A percentile compares a stretch with the other conserved stretches of the same genome.
These are phyloP conservation scores for Fusarium scirpi DNA, from an alignment of 2,329 filamentous ascomycete genomes.

Conservation along the genomic window DNA sequence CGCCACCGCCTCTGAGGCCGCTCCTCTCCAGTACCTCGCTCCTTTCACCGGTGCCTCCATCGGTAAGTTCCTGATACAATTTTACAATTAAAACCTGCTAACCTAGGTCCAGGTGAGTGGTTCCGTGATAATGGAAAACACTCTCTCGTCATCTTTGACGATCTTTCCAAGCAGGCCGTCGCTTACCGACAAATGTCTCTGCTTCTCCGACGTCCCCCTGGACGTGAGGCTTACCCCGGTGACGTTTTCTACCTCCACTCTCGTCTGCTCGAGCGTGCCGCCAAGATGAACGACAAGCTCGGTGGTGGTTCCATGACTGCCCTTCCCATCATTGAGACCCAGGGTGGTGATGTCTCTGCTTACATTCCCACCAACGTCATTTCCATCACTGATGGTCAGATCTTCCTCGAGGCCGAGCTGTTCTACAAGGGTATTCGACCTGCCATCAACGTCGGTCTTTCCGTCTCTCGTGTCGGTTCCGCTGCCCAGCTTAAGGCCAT, in stretches of 20 bases:
- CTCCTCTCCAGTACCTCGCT: constrained; percentile 92
- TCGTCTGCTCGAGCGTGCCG: constrained; percentile 97
- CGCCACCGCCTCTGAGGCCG: constrained; percentile 96
- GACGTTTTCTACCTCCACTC: constrained; percentile 99
- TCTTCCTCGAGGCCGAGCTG: constrained; percentile 98
- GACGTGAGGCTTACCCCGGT: constrained; percentile 99
- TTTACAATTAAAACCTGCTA: background rate
- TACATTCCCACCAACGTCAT: constrained; percentile 99
- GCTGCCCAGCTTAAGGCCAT: constrained; percentile 99
- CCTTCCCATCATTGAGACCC: constrained; percentile 97
- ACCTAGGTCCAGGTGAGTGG: constrained; percentile 66
- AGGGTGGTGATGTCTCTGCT: constrained; percentile 99
- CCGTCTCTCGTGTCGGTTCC: constrained; percentile 99
- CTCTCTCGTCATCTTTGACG: constrained; percentile 90
- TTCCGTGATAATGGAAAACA: constrained; percentile 91
- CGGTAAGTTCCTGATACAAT: constrained; percentile 6
- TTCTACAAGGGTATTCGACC: constrained; percentile 99
- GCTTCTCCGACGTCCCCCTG: constrained; percentile 94
- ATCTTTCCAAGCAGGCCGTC: constrained; percentile 97
- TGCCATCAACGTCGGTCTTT: constrained; percentile 99
- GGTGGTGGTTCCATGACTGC: constrained; percentile 97
- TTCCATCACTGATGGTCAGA: constrained; percentile 99
- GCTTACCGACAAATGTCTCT: constrained; percentile 99
- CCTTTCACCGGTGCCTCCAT: constrained; percentile 81
- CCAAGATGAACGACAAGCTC: constrained; percentile 97